Conservation (phyloP, 805 yeast genomes). For the Dipodascus geniculatus region DNA sequence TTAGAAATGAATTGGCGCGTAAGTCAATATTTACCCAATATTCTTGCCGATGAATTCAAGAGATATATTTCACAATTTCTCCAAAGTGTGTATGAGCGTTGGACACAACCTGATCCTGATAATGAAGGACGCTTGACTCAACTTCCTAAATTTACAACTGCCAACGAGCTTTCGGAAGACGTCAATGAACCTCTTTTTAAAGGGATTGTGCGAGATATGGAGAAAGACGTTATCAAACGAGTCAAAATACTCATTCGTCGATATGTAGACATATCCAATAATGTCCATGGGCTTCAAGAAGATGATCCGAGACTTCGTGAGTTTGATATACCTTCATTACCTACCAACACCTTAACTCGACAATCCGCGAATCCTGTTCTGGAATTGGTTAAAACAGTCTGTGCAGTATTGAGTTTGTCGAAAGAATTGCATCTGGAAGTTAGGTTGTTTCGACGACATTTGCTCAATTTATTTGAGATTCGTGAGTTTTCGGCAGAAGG, state of each 20-base stretch:
- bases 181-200: conserved; percentile 28
- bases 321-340: conserved; percentile 42
- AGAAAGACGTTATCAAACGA: conserved; percentile 55
- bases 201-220: conserved; percentile 34
- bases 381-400: conserved; percentile 64
- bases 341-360: conserved; percentile 65
- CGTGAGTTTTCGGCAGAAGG: conserved; percentile 77
- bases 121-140: conserved; percentile 26
- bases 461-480: conserved; percentile 62
- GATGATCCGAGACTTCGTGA: neutral
- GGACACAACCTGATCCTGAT: conserved; percentile 29
- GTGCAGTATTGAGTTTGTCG: conserved; percentile 63
- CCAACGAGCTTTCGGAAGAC: conserved; percentile 18
- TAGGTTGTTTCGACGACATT: conserved; percentile 59
- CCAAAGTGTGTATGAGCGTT: conserved; percentile 48
- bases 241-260: conserved; percentile 50
- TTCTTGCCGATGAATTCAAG: conserved; percentile 72
- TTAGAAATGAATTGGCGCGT: conserved; percentile 71
- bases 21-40: conserved; percentile 55
- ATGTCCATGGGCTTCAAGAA: conserved; percentile 49
- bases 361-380: conserved; percentile 56
- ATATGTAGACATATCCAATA: conserved; percentile 63
- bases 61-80: conserved; percentile 76
- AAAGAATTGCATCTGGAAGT: conserved; percentile 56
- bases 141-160: conserved; percentile 25